These are phyloP conservation scores for Lentinus polychrous DNA, from an alignment of 1,284 basidiomycete genomes.

Conservation along the genomic window DNA sequence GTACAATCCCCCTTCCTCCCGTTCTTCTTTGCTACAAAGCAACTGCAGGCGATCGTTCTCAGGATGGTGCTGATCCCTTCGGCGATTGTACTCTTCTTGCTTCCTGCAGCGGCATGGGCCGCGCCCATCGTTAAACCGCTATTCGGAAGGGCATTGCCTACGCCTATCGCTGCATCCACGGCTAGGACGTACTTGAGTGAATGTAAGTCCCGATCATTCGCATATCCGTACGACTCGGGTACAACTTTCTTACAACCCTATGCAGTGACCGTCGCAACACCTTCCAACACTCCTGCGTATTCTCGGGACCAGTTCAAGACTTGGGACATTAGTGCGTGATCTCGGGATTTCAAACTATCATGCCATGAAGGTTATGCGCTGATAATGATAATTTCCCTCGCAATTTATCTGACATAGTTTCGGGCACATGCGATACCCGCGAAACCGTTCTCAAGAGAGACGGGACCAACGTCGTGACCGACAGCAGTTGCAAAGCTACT, in stretches of 20 bases:
- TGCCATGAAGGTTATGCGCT: neutral
- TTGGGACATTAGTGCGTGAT: conserved; percentile 37
- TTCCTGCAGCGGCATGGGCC: neutral
- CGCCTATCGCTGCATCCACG: conserved; percentile 29
- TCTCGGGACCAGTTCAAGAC: conserved; percentile 34
- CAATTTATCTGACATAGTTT: conserved; percentile 26
- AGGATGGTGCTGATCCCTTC: neutral
- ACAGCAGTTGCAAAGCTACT: conserved; percentile 33
- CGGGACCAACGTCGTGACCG: conserved; percentile 39
- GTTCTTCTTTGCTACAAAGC: neutral
- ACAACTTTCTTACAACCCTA: neutral
- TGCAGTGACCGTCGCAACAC: conserved; percentile 37
- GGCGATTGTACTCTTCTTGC: neutral
- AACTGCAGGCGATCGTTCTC: neutral
- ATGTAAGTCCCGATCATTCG: conserved; percentile 19
- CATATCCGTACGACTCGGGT: neutral
- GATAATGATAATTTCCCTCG: neutral
- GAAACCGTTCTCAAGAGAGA: conserved; percentile 51
- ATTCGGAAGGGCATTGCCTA: conserved; percentile 25
- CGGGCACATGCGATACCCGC: conserved; percentile 45
- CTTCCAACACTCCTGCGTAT: conserved; percentile 41
- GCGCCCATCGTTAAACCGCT: conserved; percentile 7
- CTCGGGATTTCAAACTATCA: neutral
- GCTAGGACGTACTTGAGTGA: conserved; percentile 32
- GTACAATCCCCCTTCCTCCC: neutral